Percentiles rank a stretch among this genome's conserved stretches.
Evolutionary conservation across 768 basidiomycete species (phyloP).

Genomic region (Suillus decipiens): DNA sequence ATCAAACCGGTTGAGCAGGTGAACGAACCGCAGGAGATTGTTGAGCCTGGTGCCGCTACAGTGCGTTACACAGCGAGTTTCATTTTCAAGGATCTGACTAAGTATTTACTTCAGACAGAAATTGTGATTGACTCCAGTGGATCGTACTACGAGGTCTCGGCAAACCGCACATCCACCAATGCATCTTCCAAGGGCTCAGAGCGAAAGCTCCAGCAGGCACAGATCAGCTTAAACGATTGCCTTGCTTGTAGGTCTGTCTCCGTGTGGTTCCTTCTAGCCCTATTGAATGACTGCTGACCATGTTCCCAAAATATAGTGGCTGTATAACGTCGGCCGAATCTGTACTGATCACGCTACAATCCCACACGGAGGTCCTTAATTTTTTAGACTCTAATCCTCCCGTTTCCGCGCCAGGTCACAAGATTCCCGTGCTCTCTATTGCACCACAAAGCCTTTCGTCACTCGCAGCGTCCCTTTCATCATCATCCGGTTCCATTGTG

Average conservation of each 20-base stretch:
- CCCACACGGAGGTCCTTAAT: conserved; percentile 87
- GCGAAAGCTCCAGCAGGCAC: conserved; percentile 85
- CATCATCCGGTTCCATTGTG: conserved; percentile 43
- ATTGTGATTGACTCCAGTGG: conserved; percentile 87
- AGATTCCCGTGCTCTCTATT: conserved; percentile 78
- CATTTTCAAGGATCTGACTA: conserved; percentile 2
- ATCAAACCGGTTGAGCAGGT: conserved; percentile 87
- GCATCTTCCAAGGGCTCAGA: conserved; percentile 25
- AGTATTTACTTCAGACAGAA: conserved; percentile 63
- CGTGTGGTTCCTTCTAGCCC: background rate
- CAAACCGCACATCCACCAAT: conserved; percentile 26
- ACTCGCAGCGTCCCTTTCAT: conserved; percentile 62
- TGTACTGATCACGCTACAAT: conserved; percentile 93
- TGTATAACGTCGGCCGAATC: conserved; percentile 99
- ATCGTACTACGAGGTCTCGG: conserved; percentile 82
- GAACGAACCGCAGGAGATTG: conserved; percentile 41
- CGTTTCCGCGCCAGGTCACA: conserved; percentile 40
- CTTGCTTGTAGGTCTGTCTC: conserved; percentile 88
- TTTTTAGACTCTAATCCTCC: conserved; percentile 65
- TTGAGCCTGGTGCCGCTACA: conserved; percentile 43
- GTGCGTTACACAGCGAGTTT: conserved; percentile 28
- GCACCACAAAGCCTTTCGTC: conserved; percentile 88
- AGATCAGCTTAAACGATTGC: conserved; percentile 97
- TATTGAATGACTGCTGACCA: conserved; percentile 1
- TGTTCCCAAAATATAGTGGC: conserved; percentile 54